Base-by-base conservation (phyloP, 129 eudicot genomes). In the Centaurea solstitialis region DNA sequence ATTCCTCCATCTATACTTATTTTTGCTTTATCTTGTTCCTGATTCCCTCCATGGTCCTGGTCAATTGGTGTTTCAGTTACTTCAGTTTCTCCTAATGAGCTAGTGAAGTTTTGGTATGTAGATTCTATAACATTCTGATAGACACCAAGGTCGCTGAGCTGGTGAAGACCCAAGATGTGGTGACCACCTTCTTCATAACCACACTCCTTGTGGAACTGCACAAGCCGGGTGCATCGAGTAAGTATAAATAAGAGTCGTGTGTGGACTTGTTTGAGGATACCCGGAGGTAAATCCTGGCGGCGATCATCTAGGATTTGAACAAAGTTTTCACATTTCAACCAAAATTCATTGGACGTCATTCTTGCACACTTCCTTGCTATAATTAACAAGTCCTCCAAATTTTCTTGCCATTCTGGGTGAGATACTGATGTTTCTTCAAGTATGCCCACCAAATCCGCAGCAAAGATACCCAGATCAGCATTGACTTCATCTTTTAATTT, bases 201-300 rank as follows among this genome's bases (percentile, higher is more conserved):
- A 79, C 94, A 89, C 81, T 96, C 99, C 86, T 96, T 96, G 65
- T 93, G 98, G 77, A 96, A 89, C 82, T 93, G 98, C 59, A 96
- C 99, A 80, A 96, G 98, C 70, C 99, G 86, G 74, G 98, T 91
- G 89, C 99, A 96, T 22, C 99, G 93, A 57, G 97, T 89, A 71
- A 95, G 93, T 62, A 93, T 95, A 83, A 95, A 95, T 70, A 95
- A 71, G 74, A 95, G 92, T 82, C 98, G 99, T 30, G 98, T 93
- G 70, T 95, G 93, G 23, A 86, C 89, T 80, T 93, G 97, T 88
- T 89, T 95, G 24, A 95, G 89, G 37, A 87, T 89, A 75, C 99
- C 98, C 84, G 86, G 85, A n/a, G 98, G 92, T 78, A 95, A 85
- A 87, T 89, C 99, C 78, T 95, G 99, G 20, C 99, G 92, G 17